Conservation (phyloP, 1,139 yeast species). For the Taphrina betulina region DNA sequence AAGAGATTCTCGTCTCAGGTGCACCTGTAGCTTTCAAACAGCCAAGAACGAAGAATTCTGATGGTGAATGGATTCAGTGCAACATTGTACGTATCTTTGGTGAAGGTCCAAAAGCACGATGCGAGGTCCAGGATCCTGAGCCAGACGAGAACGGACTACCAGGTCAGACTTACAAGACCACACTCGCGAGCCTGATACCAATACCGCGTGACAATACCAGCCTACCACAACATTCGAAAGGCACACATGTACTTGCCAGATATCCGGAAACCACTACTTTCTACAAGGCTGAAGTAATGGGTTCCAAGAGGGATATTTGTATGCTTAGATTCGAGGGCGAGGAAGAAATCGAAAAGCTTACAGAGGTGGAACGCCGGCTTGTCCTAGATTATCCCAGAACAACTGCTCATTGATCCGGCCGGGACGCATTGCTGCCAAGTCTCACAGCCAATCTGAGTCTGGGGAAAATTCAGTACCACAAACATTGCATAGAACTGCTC, state of each 20-base stretch:
- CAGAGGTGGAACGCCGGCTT: conserved; percentile 81
- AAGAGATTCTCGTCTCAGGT: conserved; percentile 49
- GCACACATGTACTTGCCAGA: conserved; percentile 82
- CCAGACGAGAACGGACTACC: conserved; percentile 73
- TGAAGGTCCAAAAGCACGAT: conserved; percentile 64
- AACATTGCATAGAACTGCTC: background rate
- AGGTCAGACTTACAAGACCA: conserved; percentile 63
- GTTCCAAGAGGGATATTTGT: conserved; percentile 70
- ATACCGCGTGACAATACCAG: conserved; percentile 58
- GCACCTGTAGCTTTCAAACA: conserved; percentile 84
- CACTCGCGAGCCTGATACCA: conserved; percentile 71
- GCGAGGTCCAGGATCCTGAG: conserved; percentile 93
- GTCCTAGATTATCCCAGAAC: conserved; percentile 51
- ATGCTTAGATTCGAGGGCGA: conserved; percentile 90
- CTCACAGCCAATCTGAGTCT: too few relatives aligned
- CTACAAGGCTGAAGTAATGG: conserved; percentile 88
- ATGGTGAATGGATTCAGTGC: conserved; percentile 96
- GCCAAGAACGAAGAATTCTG: conserved; percentile 52
- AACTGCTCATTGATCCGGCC: too few relatives aligned
- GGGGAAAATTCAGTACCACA: too few relatives aligned
- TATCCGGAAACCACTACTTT: conserved; percentile 98
- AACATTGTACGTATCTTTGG: conserved; percentile 73
- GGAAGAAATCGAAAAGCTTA: conserved; percentile 93
- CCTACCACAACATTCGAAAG: conserved; percentile 64
- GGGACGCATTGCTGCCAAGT: background rate